Percentiles rank a stretch among this genome's conserved stretches.
These are phyloP conservation scores for Corylus americana DNA, from an alignment of 306 rosid genomes.

Conservation along the genomic window DNA sequence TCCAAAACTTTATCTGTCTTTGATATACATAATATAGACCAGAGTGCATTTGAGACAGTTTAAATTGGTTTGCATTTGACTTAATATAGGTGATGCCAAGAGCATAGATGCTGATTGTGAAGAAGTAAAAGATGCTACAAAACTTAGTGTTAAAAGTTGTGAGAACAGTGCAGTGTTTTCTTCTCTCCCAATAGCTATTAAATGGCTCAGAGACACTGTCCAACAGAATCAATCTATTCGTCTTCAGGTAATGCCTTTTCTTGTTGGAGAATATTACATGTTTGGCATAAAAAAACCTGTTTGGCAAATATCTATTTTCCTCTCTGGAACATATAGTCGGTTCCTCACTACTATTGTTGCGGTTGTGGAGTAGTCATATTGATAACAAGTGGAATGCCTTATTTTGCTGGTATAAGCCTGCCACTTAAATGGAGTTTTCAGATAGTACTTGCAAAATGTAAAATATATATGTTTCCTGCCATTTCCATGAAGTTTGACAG, in stretches of 20 bases:
- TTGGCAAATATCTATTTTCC: not conserved
- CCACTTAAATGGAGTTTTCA: not conserved
- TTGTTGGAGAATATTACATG: not conserved
- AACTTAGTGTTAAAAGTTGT: slow-evolving; percentile 49
- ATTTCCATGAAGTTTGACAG: not conserved
- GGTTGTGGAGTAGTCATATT: not conserved
- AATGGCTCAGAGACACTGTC: slow-evolving; percentile 78
- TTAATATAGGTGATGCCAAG: slow-evolving; percentile 44
- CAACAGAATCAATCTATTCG: slow-evolving; percentile 61
- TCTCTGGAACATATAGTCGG: not conserved
- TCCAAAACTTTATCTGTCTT: not conserved
- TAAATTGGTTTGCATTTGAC: slow-evolving; percentile 14
- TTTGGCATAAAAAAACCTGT: not conserved
- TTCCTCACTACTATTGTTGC: not conserved
- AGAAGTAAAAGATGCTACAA: slow-evolving; percentile 58
- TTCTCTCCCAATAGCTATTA: slow-evolving; percentile 73
- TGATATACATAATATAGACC: not conserved
- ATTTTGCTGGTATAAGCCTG: not conserved
- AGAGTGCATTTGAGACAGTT: not conserved
- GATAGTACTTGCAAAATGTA: not conserved
- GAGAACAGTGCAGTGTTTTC: slow-evolving; percentile 79
- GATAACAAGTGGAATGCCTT: not conserved
- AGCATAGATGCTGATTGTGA: slow-evolving; percentile 34
- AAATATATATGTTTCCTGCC: not conserved
- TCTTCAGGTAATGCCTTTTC: slow-evolving; percentile 60